phyloP scores from a whole-genome alignment of 257 asterid genomes.

The Gardenia jasminoides region DNA sequence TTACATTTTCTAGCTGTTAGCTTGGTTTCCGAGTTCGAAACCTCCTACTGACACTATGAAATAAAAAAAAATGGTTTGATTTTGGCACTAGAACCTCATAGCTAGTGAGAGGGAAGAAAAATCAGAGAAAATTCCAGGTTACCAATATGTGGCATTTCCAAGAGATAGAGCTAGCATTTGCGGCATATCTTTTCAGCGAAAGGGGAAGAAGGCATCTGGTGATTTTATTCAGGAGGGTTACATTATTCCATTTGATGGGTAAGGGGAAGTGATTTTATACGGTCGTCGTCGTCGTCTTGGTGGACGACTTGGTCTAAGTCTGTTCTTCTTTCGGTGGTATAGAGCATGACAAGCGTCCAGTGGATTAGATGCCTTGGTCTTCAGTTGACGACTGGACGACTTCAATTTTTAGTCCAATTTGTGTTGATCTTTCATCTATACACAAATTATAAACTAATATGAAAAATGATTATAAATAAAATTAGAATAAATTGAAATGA shows the following conservation, averaged over 20 bases:
- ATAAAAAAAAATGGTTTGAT: no score
- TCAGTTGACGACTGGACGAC: background rate
- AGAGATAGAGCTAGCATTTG: background rate
- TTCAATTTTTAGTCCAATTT: no score
- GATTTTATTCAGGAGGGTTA: background rate
- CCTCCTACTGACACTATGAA: no score
- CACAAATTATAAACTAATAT: no score
- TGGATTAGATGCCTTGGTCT: background rate
- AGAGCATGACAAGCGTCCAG: no score
- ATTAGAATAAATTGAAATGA: no score
- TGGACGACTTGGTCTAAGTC: background rate
- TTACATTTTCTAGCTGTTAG: background rate
- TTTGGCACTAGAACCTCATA: background rate
- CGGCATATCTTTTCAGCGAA: background rate
- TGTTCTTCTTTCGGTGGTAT: background rate
- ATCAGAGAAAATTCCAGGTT: background rate
- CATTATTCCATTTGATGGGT: background rate
- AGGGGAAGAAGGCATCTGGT: background rate
- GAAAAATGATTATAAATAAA: no score
- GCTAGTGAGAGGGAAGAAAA: background rate
- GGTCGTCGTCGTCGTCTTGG: no score
- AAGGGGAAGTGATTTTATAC: background rate
- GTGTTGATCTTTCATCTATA: no score
- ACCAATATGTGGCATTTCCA: constrained; percentile 2
- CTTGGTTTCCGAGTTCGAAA: no score